Conservation (phyloP, 352 stramenopile species). For the Phytopythium mirpurense region DNA sequence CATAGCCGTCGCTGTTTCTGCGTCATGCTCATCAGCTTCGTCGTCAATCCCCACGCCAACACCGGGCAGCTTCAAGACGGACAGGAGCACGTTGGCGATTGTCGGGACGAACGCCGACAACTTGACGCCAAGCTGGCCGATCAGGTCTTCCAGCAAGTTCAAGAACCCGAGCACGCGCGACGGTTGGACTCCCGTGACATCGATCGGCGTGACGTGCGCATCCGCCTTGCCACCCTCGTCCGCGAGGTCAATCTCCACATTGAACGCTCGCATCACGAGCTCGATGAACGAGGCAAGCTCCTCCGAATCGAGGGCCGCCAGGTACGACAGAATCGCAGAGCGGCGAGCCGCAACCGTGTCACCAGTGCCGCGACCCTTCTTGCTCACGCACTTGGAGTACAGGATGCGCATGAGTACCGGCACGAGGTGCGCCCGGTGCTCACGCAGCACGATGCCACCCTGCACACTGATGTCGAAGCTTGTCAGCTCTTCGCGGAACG, state of each 20-base stretch:
- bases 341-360: constrained; percentile 85
- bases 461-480: constrained; percentile 81
- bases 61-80: constrained; percentile 60
- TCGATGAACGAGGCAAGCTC: constrained; percentile 87
- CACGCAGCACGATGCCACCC: constrained; percentile 61
- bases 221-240: background rate
- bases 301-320: constrained; percentile 65
- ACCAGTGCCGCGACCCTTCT: constrained; percentile 76
- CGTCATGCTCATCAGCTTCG: background rate
- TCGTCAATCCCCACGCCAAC: constrained; percentile 12
- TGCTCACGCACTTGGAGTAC: constrained; percentile 89
- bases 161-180: constrained; percentile 87
- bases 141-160: constrained; percentile 86
- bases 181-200: constrained; percentile 49
- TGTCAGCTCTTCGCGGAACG: constrained; percentile 89
- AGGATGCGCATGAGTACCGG: constrained; percentile 86
- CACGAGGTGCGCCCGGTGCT: constrained; percentile 75
- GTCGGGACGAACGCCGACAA: constrained; percentile 72
- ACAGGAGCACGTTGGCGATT: constrained; percentile 71
- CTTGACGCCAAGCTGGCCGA: constrained; percentile 83
- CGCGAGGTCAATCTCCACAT: constrained; percentile 36
- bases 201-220: background rate
- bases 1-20: background rate
- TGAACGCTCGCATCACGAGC: constrained; percentile 86
- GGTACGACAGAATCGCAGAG: constrained; percentile 86